Evolutionary conservation across 441 rosid species (phyloP).

Genomic region (Daphne laureola): DNA sequence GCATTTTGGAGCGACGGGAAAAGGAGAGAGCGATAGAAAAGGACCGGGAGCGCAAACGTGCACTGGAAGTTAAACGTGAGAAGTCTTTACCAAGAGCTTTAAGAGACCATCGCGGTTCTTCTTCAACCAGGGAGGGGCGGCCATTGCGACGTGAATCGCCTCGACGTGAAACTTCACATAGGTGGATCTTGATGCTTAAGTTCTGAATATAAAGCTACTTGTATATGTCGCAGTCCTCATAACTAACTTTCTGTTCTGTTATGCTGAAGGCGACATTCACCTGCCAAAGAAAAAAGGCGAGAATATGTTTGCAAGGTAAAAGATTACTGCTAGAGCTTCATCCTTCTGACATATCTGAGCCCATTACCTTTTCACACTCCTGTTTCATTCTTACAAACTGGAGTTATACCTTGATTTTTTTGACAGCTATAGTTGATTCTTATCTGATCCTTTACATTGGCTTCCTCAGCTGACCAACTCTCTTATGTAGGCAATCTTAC

Average conservation of each 20-base stretch:
- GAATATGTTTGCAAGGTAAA: constrained; percentile 99
- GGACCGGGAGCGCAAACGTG: constrained; percentile 74
- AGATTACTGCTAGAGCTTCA: constrained; percentile 39
- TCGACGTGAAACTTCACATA: constrained; percentile 71
- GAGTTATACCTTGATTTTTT: constrained; percentile 19
- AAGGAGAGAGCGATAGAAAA: constrained; percentile 69
- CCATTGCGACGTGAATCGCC: constrained; percentile 62
- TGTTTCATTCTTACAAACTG: constrained; percentile 20
- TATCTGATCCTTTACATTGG: constrained; percentile 14
- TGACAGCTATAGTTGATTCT: constrained; percentile 6
- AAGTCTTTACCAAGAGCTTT: constrained; percentile 65
- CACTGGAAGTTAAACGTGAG: constrained; percentile 56
- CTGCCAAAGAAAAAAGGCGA: constrained; percentile 88
- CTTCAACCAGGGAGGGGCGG: constrained; percentile 56
- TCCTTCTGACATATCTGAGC: constrained; percentile 38
- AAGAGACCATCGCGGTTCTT: constrained; percentile 71
- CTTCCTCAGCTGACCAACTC: constrained; percentile 16
- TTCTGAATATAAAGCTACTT: constrained; percentile 61
- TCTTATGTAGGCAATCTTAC: constrained; percentile 8
- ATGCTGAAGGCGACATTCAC: constrained; percentile 99
- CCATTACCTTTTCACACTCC: constrained; percentile 27
- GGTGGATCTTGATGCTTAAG: constrained; percentile 86
- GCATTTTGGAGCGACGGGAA: constrained; percentile 61
- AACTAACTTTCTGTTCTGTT: constrained; percentile 85
- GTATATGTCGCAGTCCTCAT: constrained; percentile 46